Conservation (phyloP, 116 monocot genomes). For the Cymodocea nodosa region DNA sequence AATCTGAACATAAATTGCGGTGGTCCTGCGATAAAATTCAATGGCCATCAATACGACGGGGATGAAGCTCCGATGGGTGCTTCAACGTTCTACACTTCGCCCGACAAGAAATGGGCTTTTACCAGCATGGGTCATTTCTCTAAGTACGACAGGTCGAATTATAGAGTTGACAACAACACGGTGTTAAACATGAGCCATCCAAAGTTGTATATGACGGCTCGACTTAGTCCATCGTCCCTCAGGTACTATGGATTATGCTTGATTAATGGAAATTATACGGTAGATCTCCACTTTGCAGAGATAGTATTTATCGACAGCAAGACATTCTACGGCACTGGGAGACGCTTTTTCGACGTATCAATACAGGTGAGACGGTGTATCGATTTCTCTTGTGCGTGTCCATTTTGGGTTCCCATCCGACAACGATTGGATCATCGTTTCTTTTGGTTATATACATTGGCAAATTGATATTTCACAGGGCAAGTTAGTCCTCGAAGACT, state of each 20-base stretch:
- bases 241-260: too few species aligned
- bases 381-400: too few species aligned
- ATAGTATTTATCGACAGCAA: constrained; percentile 51
- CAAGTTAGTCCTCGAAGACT: too few species aligned
- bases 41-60: constrained; percentile 38
- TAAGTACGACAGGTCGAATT: constrained; percentile 16
- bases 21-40: constrained; percentile 26
- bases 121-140: constrained; percentile 49
- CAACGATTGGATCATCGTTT: too few species aligned
- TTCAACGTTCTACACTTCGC: constrained; percentile 22
- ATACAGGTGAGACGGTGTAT: constrained; percentile 40
- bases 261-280: neutral
- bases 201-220: too few species aligned
- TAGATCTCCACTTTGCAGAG: constrained; percentile 71
- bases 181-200: too few species aligned
- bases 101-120: too few species aligned
- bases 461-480: too few species aligned
- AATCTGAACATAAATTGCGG: constrained; percentile 71
- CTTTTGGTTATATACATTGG: too few species aligned
- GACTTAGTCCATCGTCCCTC: too few species aligned
- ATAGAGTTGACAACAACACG: constrained; percentile 31
- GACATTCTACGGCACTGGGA: constrained; percentile 41
- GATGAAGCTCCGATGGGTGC: constrained; percentile 33
- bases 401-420: too few species aligned
- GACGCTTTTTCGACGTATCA: constrained; percentile 66